phyloP scores from a whole-genome alignment of 2,329 filamentous ascomycete species.

The Pyrenophora tritici-repentis region DNA sequence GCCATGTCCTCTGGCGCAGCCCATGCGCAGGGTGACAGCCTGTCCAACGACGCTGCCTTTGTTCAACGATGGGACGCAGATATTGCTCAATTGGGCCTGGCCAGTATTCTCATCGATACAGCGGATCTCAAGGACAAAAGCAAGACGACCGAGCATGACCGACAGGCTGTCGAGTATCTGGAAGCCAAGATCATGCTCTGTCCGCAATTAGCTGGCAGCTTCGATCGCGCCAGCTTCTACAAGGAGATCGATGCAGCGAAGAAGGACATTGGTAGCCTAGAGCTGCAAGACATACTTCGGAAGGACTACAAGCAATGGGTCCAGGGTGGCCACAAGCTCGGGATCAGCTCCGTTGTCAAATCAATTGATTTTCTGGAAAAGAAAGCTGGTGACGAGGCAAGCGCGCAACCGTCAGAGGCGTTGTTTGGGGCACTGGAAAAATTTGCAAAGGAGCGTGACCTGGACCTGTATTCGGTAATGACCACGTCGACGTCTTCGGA shows the following conservation, averaged over 20 bases:
- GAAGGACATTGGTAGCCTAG: conserved; percentile 66
- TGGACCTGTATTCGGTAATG: conserved; percentile 72
- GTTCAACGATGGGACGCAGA: conserved; percentile 58
- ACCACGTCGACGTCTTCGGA: conserved; percentile 62
- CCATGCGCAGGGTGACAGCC: conserved; percentile 47
- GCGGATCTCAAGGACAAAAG: conserved; percentile 61
- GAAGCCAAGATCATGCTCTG: conserved; percentile 58
- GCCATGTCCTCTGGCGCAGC: conserved; percentile 50
- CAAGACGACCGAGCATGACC: conserved; percentile 70
- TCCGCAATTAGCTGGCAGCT: conserved; percentile 48
- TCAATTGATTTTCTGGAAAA: conserved; percentile 64
- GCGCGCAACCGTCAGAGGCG: conserved; percentile 27
- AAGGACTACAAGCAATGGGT: conserved; percentile 88
- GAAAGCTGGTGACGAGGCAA: conserved; percentile 55
- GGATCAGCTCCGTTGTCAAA: conserved; percentile 70
- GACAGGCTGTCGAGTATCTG: conserved; percentile 62
- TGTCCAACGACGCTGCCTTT: conserved; percentile 37
- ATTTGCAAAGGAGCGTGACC: conserved; percentile 61
- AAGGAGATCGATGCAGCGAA: conserved; percentile 67
- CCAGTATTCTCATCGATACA: conserved; percentile 75
- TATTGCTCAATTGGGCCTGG: conserved; percentile 70
- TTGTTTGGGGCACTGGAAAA: conserved; percentile 57
- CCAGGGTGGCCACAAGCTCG: conserved; percentile 59
- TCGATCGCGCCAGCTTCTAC: conserved; percentile 63
- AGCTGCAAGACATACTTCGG: conserved; percentile 69